phyloP scores from a whole-genome alignment of 257 asterid species.

The Solanum okadae region DNA sequence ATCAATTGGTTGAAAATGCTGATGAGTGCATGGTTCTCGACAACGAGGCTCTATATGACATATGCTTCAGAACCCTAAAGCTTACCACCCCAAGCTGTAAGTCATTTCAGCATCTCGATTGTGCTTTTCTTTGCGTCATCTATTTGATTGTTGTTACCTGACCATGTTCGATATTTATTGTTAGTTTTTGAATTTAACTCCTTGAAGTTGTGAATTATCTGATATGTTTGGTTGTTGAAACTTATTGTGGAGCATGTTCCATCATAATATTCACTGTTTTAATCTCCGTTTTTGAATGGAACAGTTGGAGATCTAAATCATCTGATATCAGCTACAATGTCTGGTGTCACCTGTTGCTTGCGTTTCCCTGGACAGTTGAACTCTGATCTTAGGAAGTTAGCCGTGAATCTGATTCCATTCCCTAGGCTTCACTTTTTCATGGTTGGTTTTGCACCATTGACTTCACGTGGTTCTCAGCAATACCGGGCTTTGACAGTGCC shows the following conservation, averaged over 20 bases:
- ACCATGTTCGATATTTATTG: neutral
- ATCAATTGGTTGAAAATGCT: constrained; percentile 1
- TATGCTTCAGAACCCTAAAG: constrained; percentile 1
- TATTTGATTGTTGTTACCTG: neutral
- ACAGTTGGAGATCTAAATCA: constrained; percentile 2
- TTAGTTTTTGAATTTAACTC: neutral
- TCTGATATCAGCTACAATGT: neutral
- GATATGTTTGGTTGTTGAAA: neutral
- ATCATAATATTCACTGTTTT: neutral
- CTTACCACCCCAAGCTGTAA: constrained; percentile 3
- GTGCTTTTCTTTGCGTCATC: neutral
- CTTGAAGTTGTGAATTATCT: neutral
- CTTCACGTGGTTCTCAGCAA: constrained; percentile 5
- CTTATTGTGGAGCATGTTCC: neutral
- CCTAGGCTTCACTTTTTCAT: constrained; percentile 1
- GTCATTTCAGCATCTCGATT: neutral
- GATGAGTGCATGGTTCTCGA: neutral
- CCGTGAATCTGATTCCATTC: neutral
- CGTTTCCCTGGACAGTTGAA: constrained; percentile 2
- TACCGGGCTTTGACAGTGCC: neutral
- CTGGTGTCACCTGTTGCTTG: neutral
- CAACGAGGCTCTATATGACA: neutral
- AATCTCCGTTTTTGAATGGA: neutral
- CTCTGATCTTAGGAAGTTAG: neutral
- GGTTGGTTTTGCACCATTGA: constrained; percentile 1